Evolutionary conservation across 179 eudicot species (phyloP), one percentile per base, ranked within the genome.

Genomic region (Corrigiola litoralis): DNA sequence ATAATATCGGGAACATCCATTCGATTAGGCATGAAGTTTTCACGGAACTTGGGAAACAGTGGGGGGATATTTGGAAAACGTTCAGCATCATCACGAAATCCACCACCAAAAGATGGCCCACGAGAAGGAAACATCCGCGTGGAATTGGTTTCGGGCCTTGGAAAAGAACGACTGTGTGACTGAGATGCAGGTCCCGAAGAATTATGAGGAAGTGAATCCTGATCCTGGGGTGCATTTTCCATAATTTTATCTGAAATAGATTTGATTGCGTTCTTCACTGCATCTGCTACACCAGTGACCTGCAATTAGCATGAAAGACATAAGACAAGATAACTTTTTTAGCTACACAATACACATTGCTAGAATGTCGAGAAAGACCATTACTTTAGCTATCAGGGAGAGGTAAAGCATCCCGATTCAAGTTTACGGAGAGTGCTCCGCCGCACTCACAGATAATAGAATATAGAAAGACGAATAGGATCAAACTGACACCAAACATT

Each of bases 211-310:
- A 78, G 58, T 9, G 79, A 48, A 37, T 83, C 96, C 61, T 75
- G 77, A 56, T 86, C 87, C 17, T 45, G 78, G 59, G 78, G 61
- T 45, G 79, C 61, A 77, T 78, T 66, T 76, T 79, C 88, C 58
- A 88, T 65, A 34, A 88, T 82, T 56, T 82, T 88, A 66, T 80
- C 86, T 18, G 89, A 86, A 72, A 87, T 81, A 38, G 79, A 71
- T 72, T 71, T 80, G 79, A 87, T 78, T 58, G 97, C 99, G 78
- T 78, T 86, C 80, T 78, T 83, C 33, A 86, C 84, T 7, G 82
- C 84, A 76, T 90, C 85, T 50, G 70, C 71, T 13, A 31, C 61
- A 17, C 99, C 99, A 18, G 77, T 75, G 52, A 94, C 83, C 99
- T 94, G 88, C 79, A 79, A 63, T 13, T 14, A 76, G 13, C 54